Percentiles rank a stretch among this genome's conserved stretches.
phyloP scores from a whole-genome alignment of 306 rosid genomes.

The Castanea sativa region DNA sequence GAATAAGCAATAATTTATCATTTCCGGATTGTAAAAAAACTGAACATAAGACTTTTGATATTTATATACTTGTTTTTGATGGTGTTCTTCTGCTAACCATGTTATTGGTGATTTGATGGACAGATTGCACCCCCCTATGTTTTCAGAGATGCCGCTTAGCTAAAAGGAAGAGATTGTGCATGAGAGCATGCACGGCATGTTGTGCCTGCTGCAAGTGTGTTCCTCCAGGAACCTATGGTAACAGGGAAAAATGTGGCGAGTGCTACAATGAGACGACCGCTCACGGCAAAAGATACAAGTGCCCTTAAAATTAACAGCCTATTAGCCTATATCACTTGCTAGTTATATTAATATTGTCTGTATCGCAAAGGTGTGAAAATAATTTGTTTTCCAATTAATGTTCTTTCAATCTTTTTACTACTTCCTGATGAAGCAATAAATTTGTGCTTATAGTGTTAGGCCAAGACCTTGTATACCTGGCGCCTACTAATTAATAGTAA shows the following conservation, averaged over 20 bases:
- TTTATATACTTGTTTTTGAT: neutral
- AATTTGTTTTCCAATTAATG: neutral
- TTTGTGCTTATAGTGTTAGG: no score
- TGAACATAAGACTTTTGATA: neutral
- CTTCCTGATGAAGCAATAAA: no score
- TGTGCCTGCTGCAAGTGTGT: slow-evolving; percentile 84
- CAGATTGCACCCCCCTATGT: slow-evolving; percentile 75
- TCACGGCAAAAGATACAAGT: slow-evolving; percentile 58
- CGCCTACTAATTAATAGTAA: no score
- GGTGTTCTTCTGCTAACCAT: neutral
- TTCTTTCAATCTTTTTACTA: no score
- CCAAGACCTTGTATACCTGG: no score
- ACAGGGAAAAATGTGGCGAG: slow-evolving; percentile 71
- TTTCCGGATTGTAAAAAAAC: neutral
- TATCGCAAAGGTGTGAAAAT: neutral
- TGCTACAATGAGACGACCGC: slow-evolving; percentile 78
- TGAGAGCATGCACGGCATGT: slow-evolving; percentile 75
- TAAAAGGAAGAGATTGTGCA: slow-evolving; percentile 53
- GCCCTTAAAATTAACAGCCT: slow-evolving; percentile 42
- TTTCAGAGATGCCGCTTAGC: slow-evolving; percentile 48
- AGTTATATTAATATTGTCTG: no score
- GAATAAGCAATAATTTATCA: no score
- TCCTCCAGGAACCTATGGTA: slow-evolving; percentile 86
- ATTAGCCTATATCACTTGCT: no score
- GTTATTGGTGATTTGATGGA: neutral